Conservation (phyloP, 2,329 filamentous ascomycete genomes). For the Moelleriella libera region DNA sequence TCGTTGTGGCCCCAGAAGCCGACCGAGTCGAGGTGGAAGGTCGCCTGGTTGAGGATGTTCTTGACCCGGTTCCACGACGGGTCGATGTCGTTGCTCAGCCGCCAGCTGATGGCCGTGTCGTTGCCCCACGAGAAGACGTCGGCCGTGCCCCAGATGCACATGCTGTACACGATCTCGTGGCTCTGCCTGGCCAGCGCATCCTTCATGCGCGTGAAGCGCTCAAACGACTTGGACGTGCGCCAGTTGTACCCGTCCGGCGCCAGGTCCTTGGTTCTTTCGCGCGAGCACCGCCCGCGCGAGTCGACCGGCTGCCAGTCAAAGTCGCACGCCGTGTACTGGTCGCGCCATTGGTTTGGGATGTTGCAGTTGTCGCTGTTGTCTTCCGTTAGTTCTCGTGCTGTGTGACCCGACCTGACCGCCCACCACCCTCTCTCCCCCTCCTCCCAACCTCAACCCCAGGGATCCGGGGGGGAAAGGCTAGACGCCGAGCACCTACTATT, state of each 20-base stretch:
- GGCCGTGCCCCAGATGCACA: conserved; percentile 40
- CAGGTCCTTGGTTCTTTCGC: conserved; percentile 1
- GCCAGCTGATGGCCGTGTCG: conserved; percentile 30
- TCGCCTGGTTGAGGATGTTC: conserved; percentile 32
- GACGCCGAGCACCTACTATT: conserved; percentile 2
- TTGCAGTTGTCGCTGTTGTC: conserved; percentile 36
- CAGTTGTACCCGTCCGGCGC: conserved; percentile 10
- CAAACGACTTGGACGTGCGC: conserved; percentile 14
- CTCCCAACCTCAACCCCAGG: not conserved
- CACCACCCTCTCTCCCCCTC: too few relatives aligned
- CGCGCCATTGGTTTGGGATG: conserved; percentile 20
- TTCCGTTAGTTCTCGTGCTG: too few relatives aligned
- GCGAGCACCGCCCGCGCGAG: conserved; percentile 5
- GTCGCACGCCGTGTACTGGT: conserved; percentile 15
- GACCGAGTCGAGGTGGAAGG: conserved; percentile 26
- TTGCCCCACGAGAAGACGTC: conserved; percentile 35
- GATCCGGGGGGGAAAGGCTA: not conserved
- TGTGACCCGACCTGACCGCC: not conserved
- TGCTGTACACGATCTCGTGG: conserved; percentile 31
- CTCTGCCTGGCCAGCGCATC: conserved; percentile 30
- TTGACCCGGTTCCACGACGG: conserved; percentile 19
- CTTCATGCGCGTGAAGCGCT: conserved; percentile 35
- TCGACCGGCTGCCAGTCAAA: conserved; percentile 7
- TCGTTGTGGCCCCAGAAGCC: conserved; percentile 37
- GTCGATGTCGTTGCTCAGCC: conserved; percentile 27